Conservation (phyloP, 495 filamentous ascomycete species). For the Mytilinidion resinicola region DNA sequence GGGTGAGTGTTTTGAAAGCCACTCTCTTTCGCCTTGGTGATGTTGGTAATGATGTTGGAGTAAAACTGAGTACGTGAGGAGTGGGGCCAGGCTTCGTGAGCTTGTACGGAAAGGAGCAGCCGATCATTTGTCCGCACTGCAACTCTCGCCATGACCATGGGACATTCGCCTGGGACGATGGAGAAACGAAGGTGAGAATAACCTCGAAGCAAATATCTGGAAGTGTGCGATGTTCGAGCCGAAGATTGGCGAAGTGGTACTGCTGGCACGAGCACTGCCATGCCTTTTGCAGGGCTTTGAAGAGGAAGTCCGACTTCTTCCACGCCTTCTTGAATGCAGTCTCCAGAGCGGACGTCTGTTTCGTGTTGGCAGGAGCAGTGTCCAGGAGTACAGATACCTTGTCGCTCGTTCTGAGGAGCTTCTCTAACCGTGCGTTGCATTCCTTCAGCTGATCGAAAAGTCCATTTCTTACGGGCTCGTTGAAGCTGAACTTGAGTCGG, state of each 20-base stretch:
- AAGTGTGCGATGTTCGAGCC: constrained; percentile 32
- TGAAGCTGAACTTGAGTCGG: constrained; percentile 10
- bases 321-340: not conserved
- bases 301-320: constrained; percentile 25
- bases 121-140: constrained; percentile 7
- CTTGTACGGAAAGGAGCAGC: not conserved
- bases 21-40: constrained; percentile 2
- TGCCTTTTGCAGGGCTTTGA: constrained; percentile 31
- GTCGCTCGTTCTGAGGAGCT: constrained; percentile 31
- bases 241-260: constrained; percentile 24
- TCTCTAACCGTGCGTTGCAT: constrained; percentile 34
- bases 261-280: constrained; percentile 34
- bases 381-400: constrained; percentile 26
- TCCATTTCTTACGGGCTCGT: constrained; percentile 2
- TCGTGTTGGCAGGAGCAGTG: not conserved
- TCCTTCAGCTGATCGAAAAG: constrained; percentile 27
- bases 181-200: constrained; percentile 12
- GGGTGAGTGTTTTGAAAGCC: not conserved
- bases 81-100: not conserved
- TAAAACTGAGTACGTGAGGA: no score
- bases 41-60: not conserved
- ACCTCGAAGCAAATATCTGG: constrained; percentile 15
- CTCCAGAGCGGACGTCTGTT: constrained; percentile 2
- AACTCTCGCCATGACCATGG: constrained; percentile 12
- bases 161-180: not conserved